A percentile compares a stretch with the other conserved stretches of the same genome.
phyloP scores from a whole-genome alignment of 2,329 filamentous ascomycete species.

The Arthrobotrys sphaeroides region DNA sequence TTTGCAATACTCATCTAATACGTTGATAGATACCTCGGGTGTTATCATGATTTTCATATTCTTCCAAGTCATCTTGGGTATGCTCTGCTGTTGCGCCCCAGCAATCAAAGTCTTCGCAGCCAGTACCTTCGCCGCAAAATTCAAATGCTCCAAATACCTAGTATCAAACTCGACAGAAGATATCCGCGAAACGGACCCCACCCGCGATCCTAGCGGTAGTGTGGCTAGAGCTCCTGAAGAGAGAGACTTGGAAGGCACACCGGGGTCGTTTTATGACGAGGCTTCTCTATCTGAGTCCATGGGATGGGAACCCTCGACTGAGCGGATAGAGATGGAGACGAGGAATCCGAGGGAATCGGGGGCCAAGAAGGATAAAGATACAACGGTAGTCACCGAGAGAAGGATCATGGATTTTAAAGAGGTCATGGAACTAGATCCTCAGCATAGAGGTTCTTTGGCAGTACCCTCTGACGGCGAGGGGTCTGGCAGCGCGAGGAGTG shows the following conservation, averaged over 20 bases:
- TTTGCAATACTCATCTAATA: neutral
- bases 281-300: neutral
- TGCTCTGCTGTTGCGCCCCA: constrained; percentile 25
- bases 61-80: constrained; percentile 17
- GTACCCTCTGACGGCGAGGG: neutral
- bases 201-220: neutral
- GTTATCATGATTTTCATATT: constrained; percentile 15
- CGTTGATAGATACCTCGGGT: neutral
- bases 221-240: neutral
- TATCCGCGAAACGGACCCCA: constrained; percentile 7
- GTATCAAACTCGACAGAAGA: constrained; percentile 5
- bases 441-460: neutral
- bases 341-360: neutral
- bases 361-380: neutral
- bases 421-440: neutral
- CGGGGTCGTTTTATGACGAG: neutral
- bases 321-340: constrained; percentile 1
- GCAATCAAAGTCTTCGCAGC: constrained; percentile 2
- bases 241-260: neutral
- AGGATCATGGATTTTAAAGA: neutral
- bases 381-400: neutral
- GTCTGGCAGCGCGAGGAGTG: neutral
- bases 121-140: constrained; percentile 16
- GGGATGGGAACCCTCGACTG: neutral
- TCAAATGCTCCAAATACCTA: constrained; percentile 19